These are phyloP conservation scores for Neonothopanus nambi DNA, from an alignment of 1,284 basidiomycete species.

Conservation along the genomic window DNA sequence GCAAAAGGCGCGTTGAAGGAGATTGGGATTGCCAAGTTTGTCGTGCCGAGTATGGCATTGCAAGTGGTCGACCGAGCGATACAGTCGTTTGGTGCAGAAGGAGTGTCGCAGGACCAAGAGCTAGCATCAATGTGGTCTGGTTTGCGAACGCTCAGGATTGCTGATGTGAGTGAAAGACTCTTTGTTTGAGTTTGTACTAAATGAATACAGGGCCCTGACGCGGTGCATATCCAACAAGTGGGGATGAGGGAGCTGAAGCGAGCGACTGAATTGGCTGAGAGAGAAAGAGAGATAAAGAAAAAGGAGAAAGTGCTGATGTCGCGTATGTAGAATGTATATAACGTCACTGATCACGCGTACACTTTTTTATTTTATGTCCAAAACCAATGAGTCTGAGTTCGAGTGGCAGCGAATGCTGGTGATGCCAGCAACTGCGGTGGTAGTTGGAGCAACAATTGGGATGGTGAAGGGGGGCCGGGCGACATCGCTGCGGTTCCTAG, in stretches of 20 bases:
- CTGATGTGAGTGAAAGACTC: constrained; percentile 65
- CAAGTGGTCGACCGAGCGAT: constrained; percentile 92
- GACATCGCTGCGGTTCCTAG: constrained; percentile 56
- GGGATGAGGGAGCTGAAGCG: constrained; percentile 84
- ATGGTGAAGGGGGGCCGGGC: constrained; percentile 66
- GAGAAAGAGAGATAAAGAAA: constrained; percentile 52
- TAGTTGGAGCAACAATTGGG: constrained; percentile 67
- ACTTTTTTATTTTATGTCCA: background rate
- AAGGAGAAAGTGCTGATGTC: constrained; percentile 59
- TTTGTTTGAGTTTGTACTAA: constrained; percentile 14
- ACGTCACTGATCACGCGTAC: no score
- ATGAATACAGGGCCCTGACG: constrained; percentile 76
- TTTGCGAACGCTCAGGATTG: constrained; percentile 85
- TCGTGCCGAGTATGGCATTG: constrained; percentile 88
- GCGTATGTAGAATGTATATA: constrained; percentile 17
- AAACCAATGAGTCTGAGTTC: background rate
- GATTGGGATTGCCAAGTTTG: constrained; percentile 97
- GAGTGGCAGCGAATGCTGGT: constrained; percentile 4
- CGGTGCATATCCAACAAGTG: constrained; percentile 94
- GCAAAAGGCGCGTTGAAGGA: constrained; percentile 97
- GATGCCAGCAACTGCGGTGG: constrained; percentile 57
- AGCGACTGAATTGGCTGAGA: constrained; percentile 54
- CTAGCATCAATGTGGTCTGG: constrained; percentile 81
- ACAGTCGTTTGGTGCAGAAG: constrained; percentile 94
- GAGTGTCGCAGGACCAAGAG: constrained; percentile 87